Evolutionary conservation across 169 alveolate species (phyloP), one percentile per base, ranked within the genome.

Genomic region (Babesia divergens): DNA sequence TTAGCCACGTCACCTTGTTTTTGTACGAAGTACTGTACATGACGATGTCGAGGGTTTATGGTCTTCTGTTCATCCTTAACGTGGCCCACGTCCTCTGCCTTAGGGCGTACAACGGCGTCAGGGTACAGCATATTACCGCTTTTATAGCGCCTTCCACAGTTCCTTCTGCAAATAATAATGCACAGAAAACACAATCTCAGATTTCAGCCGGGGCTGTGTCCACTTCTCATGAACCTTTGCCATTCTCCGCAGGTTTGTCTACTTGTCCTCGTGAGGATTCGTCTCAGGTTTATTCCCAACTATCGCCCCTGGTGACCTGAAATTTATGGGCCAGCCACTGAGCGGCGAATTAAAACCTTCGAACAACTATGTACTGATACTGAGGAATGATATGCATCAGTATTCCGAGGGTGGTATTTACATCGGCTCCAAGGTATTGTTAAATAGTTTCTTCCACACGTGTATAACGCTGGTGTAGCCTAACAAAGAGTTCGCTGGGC

Each of bases 301-400:
- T 2, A 34, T 60, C 29, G 51, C 28, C 5, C 84, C 72, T 8
- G 72, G 59, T 9, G 60, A 56, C 51, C 42, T 77, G 26, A 77
- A 77, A 42, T 67, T 38, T 38, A 28, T 59, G 53, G 82, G 82
- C 16, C 64, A 64, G 38, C 46, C 66, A 43, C 37, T 77, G 22
- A 75, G 54, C 8, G 71, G 72, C 6, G 65, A 43, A 4, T 16
- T 80, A 1, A 11, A 32, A 0, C 88, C 88, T 20, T 26, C 59
- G 3, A 68, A 70, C 44, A 65, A 80, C 79, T 80, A 69, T 32
- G 88, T 80, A 32, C 71, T 80, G 43, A 70, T 80, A 1, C 43
- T 56, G 11, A 68, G 70, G 52, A 29, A 13, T 42, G 65, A 59
- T 6, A 47, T 44, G 3, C 40, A 28, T 11, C 65, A 70, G 28